A percentile compares a stretch with the other conserved stretches of the same genome.
These are phyloP conservation scores for Magnusiomyces paraingens DNA, from an alignment of 1,139 yeast species.

Conservation along the genomic window DNA sequence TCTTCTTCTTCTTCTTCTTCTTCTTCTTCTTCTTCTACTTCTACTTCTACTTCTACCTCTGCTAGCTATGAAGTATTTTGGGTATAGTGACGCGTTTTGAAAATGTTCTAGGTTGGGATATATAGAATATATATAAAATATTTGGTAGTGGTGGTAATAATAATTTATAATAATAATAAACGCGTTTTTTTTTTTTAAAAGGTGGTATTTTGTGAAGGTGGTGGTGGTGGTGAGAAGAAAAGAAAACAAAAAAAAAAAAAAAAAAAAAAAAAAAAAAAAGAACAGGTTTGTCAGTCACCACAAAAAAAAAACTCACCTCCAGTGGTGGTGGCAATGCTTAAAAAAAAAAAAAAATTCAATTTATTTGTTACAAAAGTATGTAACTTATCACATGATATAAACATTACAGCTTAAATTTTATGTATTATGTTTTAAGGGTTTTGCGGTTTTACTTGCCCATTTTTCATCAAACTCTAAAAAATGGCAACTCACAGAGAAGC, in stretches of 20 bases:
- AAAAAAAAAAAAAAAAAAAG: neutral
- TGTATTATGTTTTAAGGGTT: no score
- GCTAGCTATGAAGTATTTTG: neutral
- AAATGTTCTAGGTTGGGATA: neutral
- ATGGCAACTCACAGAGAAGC: no score
- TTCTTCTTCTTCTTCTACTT: neutral
- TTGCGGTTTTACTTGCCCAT: no score
- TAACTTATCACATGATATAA: no score
- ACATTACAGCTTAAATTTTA: no score
- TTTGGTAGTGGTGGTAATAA: neutral
- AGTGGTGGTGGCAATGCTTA: no score
- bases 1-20: neutral
- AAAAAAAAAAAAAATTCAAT: no score
- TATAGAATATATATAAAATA: neutral
- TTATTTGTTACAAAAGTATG: no score
- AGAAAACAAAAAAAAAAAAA: neutral
- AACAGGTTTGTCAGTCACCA: neutral
- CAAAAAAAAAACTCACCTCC: neutral
- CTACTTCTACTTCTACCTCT: neutral
- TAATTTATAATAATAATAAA: no score
- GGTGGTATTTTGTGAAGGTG: no score
- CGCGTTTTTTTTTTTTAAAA: neutral
- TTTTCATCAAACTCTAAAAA: no score
- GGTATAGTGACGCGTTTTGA: slow-evolving; percentile 1
- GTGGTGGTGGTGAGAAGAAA: neutral